Evolutionary conservation across 192 early-diverging fungal species (phyloP), one percentile per base, ranked within the genome.

Genomic region (Lobosporangium transversale): DNA sequence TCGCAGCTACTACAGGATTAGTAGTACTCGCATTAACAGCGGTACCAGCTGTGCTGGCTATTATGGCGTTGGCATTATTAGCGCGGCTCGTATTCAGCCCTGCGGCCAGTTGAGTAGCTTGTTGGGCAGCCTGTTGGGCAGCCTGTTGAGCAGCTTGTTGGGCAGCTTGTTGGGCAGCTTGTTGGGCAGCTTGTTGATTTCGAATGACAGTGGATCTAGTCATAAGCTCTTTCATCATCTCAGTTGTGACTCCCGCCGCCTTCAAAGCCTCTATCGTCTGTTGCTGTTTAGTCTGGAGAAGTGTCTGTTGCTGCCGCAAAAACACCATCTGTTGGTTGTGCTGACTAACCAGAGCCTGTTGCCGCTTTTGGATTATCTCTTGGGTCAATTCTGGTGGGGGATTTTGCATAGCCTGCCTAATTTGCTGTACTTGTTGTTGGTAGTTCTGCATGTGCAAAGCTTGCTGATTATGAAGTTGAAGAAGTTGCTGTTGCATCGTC

Each of bases 151-250:
- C 47, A 18, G 35, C 58, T 3, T 56, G 57, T 20, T 61, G 70
- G 31, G 54, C 58, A 12, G 70, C 50, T 14, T 36, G 36, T 20
- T 57, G 61, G 27, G 63, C 35, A 1, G 70, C 70, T 1, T 50
- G 51, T 35, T 48, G 20, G 15, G 61, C 40, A 1, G 62, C 70
- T 20, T 65, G 70, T 32, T 66, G 70, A 35, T 30, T 66, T 17
- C 31, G 49, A 3, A 65, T 55, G 7, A 17, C 36, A 9, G 70
- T 55, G 6, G 63, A 55, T 29, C 61, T 53, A 15, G 54, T 30
- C 62, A 75, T 66, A 27, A 75, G 44, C n/a, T 75, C 70, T 29
- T 66, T 66, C 43, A 75, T 75, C 70, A 66, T 75, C 6, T 75
- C 70, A 1, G 63, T 64, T 2, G 70, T 75, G 9, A 75, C 63